Percentiles rank a stretch among this genome's conserved stretches.
These are phyloP conservation scores for Thymus mandschuricus DNA, from an alignment of 257 asterid species.

Conservation along the genomic window DNA sequence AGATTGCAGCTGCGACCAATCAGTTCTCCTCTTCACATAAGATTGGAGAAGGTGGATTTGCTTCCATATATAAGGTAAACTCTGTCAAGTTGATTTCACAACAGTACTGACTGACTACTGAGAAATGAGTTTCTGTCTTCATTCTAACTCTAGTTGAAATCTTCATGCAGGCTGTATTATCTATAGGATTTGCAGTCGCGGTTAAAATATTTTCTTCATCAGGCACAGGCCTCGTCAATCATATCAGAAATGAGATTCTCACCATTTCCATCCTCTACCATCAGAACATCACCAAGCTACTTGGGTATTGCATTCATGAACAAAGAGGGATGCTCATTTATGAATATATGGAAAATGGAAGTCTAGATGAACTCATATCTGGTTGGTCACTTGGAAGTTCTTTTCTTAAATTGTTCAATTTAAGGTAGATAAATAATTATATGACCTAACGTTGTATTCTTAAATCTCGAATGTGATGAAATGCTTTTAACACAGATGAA, in stretches of 20 bases:
- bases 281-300: conserved; percentile 27
- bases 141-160: neutral
- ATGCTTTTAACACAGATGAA: neutral
- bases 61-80: conserved; percentile 13
- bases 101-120: too few relatives aligned
- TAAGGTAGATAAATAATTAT: neutral
- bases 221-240: neutral
- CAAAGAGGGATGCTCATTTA: conserved; percentile 17
- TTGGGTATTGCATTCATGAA: conserved; percentile 29
- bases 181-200: conserved; percentile 19
- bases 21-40: neutral
- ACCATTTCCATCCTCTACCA: conserved; percentile 9
- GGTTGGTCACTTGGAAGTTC: neutral
- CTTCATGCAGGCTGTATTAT: conserved; percentile 22
- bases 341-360: conserved; percentile 29
- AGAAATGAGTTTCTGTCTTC: neutral
- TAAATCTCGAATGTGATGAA: too few relatives aligned
- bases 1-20: conserved; percentile 10
- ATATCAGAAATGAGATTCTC: neutral
- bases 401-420: neutral
- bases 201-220: neutral
- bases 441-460: neutral
- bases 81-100: neutral
- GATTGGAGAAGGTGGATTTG: neutral
- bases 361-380: neutral